Evolutionary conservation across 192 early-diverging fungal genomes (phyloP), one percentile per base, ranked within the genome.

Genomic region (Thamnidium elegans): DNA sequence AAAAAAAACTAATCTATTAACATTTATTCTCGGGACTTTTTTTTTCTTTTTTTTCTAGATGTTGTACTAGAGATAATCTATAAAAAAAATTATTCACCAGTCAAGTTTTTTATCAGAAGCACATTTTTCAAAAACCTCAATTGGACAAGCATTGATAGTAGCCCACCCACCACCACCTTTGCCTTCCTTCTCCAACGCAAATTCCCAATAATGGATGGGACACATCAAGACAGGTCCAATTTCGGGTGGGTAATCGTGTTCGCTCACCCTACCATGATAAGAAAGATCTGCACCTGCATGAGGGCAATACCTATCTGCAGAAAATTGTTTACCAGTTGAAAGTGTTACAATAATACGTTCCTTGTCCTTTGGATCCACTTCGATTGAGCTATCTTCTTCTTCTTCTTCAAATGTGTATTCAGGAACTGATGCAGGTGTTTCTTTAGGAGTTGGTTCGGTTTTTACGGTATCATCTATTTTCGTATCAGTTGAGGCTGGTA

Each of bases 171-270:
- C 52, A 23, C 47, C 55, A 6, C 64, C 55, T 15, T 45, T 62
- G 3, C 74, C 74, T 39, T 63, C 48, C 26, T 51, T 54, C 7
- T 76, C 55, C n/a, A 76, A 51, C 34, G 62, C 65, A 55, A 63
- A 76, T 48, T 76, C 74, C 74, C 74, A 76, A 47, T 76, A 76
- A 42, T 76, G 74, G 9, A 76, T 50, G 23, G 61, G 23, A 46
- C 74, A 76, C 21, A 71, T 50, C 26, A 76, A 23, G 15, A 71
- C 59, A 9, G 74, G 74, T 5, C 74, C 74, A 46, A 76, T 63
- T n/a, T 76, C 74, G 13, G 65, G 69, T 26, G 68, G 68, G 61
- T 76, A 76, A 19, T 70, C 68, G 39, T 62, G 39, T 23, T 68
- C 61, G 3, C 45, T 63, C 20, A 76, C 62, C 32, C 54, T 55